Percentiles rank a stretch among this genome's conserved stretches.
These are phyloP conservation scores for Penicillium psychrofluorescens DNA, from an alignment of 495 filamentous ascomycete genomes.

Conservation along the genomic window DNA sequence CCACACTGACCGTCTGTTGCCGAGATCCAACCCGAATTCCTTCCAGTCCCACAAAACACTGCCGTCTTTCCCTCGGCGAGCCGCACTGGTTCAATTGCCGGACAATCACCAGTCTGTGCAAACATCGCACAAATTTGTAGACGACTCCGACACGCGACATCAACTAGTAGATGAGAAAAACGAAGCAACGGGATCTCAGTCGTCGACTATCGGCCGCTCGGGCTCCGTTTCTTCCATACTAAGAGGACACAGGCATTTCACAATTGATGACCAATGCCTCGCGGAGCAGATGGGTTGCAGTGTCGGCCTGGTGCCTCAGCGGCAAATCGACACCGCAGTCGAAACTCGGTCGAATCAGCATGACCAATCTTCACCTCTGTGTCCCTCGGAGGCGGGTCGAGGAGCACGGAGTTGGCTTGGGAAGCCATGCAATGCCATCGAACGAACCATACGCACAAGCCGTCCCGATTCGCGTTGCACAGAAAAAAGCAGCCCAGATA, in stretches of 20 bases:
- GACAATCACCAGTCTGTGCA: not conserved
- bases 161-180: not conserved
- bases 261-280: conserved; percentile 12
- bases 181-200: not conserved
- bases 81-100: not conserved
- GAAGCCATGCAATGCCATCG: no score
- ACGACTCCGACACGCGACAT: not conserved
- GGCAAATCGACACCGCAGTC: no score
- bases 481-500: no score
- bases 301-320: not conserved
- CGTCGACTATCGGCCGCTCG: not conserved
- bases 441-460: no score
- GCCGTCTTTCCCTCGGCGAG: not conserved
- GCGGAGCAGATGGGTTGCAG: not conserved
- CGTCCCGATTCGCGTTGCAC: no score
- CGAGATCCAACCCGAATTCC: not conserved
- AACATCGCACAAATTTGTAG: not conserved
- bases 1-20: not conserved
- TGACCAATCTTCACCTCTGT: no score
- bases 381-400: no score
- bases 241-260: conserved; percentile 2
- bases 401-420: no score
- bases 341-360: no score
- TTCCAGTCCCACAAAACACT: no score
- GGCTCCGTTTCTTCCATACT: no score